A percentile compares a stretch with the other conserved stretches of the same genome.
Conservation (phyloP, 164 flowering plant genomes). For the Cinnamomum micranthum region DNA sequence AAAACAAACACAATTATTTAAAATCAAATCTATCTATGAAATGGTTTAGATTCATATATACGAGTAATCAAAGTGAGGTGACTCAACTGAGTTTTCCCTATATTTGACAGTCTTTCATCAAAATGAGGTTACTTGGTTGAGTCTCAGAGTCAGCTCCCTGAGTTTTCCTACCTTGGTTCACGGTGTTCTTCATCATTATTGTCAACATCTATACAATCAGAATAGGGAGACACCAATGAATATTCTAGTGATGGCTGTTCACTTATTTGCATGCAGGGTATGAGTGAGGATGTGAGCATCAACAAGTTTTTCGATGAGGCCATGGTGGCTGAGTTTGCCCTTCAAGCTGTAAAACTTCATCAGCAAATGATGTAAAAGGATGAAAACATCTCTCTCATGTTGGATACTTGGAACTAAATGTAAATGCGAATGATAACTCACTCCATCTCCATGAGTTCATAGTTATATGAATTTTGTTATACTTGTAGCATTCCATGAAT, state of each 20-base stretch:
- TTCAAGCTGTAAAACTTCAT: constrained; percentile 78
- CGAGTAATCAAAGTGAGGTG: no score
- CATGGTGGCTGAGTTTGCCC: constrained; percentile 89
- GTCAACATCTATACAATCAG: no score
- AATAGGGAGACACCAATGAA: not conserved
- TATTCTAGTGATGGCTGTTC: not conserved
- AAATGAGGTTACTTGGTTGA: no score
- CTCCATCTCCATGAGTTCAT: no score
- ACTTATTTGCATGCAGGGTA: constrained; percentile 56
- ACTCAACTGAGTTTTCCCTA: not conserved
- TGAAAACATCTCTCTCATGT: not conserved
- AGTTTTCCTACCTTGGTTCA: not conserved
- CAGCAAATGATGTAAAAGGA: constrained; percentile 14
- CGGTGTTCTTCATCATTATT: not conserved
- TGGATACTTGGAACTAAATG: not conserved
- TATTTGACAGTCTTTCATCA: no score
- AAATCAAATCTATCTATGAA: no score
- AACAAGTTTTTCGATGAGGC: constrained; percentile 98
- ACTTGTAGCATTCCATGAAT: no score
- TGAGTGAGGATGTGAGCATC: constrained; percentile 98
- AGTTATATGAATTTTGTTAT: no score
- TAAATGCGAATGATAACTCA: not conserved
- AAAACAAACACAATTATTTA: no score
- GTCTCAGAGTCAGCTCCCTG: no score
- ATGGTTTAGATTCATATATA: no score